Evolutionary conservation across 1,139 yeast genomes (phyloP).

Genomic region (Zygosaccharomyces sapae): DNA sequence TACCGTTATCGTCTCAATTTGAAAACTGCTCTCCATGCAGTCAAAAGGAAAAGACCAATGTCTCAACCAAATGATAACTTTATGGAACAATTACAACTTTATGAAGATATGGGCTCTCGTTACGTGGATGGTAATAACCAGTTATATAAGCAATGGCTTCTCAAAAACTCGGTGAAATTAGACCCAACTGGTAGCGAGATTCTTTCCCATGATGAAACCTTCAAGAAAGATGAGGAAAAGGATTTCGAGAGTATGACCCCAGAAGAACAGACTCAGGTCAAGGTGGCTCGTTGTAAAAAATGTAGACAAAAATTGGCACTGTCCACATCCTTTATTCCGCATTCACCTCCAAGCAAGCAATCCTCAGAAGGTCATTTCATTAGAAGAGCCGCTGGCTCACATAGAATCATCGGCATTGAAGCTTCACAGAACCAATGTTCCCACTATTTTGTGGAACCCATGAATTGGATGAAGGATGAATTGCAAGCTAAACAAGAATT

Average conservation of each 20-base stretch:
- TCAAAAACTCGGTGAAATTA: slow-evolving; percentile 38
- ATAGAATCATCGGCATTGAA: slow-evolving; percentile 51
- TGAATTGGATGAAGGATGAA: slow-evolving; percentile 85
- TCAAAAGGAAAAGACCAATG: slow-evolving; percentile 54
- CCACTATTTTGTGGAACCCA: slow-evolving; percentile 83
- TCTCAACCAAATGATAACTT: slow-evolving; percentile 80
- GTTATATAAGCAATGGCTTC: slow-evolving; percentile 51
- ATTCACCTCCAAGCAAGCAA: slow-evolving; percentile 54
- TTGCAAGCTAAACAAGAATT: slow-evolving; percentile 56
- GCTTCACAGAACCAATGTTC: slow-evolving; percentile 63
- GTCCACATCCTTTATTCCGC: slow-evolving; percentile 51
- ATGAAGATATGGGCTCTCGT: slow-evolving; percentile 46
- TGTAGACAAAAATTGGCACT: slow-evolving; percentile 56
- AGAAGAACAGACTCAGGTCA: slow-evolving; percentile 25
- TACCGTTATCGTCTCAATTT: slow-evolving; percentile 56
- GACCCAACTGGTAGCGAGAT: slow-evolving; percentile 38
- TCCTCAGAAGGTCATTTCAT: slow-evolving; percentile 61
- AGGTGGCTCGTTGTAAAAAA: slow-evolving; percentile 60
- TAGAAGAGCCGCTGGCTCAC: slow-evolving; percentile 57
- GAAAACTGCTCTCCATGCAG: slow-evolving; percentile 66
- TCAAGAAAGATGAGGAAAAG: slow-evolving; percentile 29
- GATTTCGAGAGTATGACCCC: slow-evolving; percentile 31
- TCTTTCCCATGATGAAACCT: slow-evolving; percentile 35
- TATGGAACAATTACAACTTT: slow-evolving; percentile 63
- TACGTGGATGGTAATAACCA: slow-evolving; percentile 38